Base-by-base conservation (phyloP, 2,329 filamentous ascomycete genomes). In the Xylaria sp. region DNA sequence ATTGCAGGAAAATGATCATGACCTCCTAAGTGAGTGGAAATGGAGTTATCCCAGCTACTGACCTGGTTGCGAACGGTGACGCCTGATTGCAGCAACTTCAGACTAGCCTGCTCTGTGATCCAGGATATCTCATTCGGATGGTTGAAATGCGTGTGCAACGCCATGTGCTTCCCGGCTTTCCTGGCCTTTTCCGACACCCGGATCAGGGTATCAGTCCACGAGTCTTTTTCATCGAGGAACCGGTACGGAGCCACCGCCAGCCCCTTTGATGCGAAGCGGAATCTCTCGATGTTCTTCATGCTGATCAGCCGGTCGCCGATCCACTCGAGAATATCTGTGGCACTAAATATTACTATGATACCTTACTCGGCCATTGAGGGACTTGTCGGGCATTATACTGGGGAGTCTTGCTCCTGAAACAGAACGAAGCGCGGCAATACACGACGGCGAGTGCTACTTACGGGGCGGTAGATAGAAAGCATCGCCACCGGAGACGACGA, bases 111-210 rank as follows among this genome's bases (percentile, higher is more conserved):
- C 59, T 75, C 69, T 0, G 80, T 83, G 21, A 85, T 72, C 83
- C 84, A 87, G 3, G 82, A 83, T 50, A 87, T 79, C 66, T 87
- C 84, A 37, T 76, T 76, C 0, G 83, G 78, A 57, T 86, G 82
- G 61, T 87, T 87, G 69, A 87, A 85, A 62, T 88, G 85, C 0
- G 85, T 88, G 64, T 88, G 85, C 49, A 86, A 70, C 3, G 83
- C 84, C 59, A 87, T 77, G 46, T 81, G 75, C 65, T 87, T 87
- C 4, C 83, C 83, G 20, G 78, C 73, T 44, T 69, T 64, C 50
- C 77, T 76, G 2, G 81, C 84, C 52, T 72, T 70, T 44, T 79
- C 74, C 1, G 78, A 77, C 1, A 88, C 66, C 3, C 72, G 71
- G 22, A 84, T 74, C 40, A 87, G 69, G 1, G 78, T 74, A 2